These are phyloP conservation scores for Diplodia corticola DNA, from an alignment of 2,329 filamentous ascomycete genomes.

Conservation along the genomic window DNA sequence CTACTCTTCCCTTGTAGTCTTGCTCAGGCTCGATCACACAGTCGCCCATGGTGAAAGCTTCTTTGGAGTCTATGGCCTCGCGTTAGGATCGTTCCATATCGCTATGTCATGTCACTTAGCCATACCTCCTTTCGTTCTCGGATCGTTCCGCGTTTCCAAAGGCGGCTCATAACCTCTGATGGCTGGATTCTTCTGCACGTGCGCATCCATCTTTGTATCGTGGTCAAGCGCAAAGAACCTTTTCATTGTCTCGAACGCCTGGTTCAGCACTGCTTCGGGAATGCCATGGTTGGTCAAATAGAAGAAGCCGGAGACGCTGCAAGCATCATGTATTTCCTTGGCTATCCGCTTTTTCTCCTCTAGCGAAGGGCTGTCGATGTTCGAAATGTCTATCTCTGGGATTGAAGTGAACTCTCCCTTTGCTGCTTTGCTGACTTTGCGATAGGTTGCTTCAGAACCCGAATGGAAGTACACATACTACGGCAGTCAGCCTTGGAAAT, in stretches of 20 bases:
- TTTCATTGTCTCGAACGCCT: constrained; percentile 5
- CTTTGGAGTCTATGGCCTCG: constrained; percentile 30
- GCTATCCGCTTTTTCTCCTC: constrained; percentile 5
- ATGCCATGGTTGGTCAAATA: constrained; percentile 15
- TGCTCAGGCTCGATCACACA: constrained; percentile 42
- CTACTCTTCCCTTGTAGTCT: constrained; percentile 27
- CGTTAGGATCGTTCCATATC: background rate
- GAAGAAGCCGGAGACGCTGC: constrained; percentile 16
- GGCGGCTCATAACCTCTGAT: constrained; percentile 4
- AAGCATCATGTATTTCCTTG: background rate
- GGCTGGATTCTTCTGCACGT: constrained; percentile 13
- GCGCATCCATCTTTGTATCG: constrained; percentile 4
- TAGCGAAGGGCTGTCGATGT: constrained; percentile 7
- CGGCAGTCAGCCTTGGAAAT: background rate
- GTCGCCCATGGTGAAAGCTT: constrained; percentile 44
- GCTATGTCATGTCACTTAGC: background rate
- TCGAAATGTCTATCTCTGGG: constrained; percentile 10
- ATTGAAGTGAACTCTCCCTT: constrained; percentile 14
- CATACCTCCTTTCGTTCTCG: constrained; percentile 14
- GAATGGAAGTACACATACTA: constrained; percentile 20
- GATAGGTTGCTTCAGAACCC: constrained; percentile 10
- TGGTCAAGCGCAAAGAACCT: constrained; percentile 4
- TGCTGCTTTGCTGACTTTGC: constrained; percentile 11
- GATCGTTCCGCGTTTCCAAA: constrained; percentile 7
- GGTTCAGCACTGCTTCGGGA: background rate